These are phyloP conservation scores for Ophiocordyceps polyrhachis-furcata DNA, from an alignment of 2,329 filamentous ascomycete genomes.

Conservation along the genomic window DNA sequence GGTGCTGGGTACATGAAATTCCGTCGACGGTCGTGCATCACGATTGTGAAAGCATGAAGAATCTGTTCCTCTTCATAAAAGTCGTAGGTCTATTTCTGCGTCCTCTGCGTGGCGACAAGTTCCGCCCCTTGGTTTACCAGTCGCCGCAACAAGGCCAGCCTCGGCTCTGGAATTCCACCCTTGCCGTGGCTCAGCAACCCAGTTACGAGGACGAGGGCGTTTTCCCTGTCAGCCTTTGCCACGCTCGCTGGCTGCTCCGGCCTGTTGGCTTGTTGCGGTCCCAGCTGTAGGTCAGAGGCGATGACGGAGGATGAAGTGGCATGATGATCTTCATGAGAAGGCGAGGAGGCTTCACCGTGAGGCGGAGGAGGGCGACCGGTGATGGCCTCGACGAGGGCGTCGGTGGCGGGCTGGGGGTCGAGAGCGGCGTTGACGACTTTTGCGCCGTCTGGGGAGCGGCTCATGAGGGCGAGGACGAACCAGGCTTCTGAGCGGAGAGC, in stretches of 20 bases:
- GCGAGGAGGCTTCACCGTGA: slow-evolving; percentile 2
- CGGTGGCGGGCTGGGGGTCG: slow-evolving; percentile 21
- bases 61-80: background rate
- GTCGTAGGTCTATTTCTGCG: background rate
- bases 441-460: slow-evolving; percentile 30
- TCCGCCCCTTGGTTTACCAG: slow-evolving; percentile 31
- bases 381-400: slow-evolving; percentile 27
- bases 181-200: slow-evolving; percentile 30
- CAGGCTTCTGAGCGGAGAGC: slow-evolving; percentile 40
- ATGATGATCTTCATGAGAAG: background rate
- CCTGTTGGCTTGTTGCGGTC: slow-evolving; percentile 29
- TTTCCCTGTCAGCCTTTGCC: slow-evolving; percentile 37
- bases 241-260: slow-evolving; percentile 24
- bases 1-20: too few relatives aligned
- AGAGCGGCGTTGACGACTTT: slow-evolving; percentile 24
- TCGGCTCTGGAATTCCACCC: slow-evolving; percentile 19
- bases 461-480: slow-evolving; percentile 44
- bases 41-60: background rate
- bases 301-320: background rate
- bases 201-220: slow-evolving; percentile 38
- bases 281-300: slow-evolving; percentile 18
- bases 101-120: slow-evolving; percentile 14
- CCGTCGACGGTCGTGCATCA: background rate
- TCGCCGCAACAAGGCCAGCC: slow-evolving; percentile 23
- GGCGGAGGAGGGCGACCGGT: slow-evolving; percentile 19